These are phyloP conservation scores for Aspergillus novoparasiticus DNA, from an alignment of 2,329 filamentous ascomycete species.

Conservation along the genomic window DNA sequence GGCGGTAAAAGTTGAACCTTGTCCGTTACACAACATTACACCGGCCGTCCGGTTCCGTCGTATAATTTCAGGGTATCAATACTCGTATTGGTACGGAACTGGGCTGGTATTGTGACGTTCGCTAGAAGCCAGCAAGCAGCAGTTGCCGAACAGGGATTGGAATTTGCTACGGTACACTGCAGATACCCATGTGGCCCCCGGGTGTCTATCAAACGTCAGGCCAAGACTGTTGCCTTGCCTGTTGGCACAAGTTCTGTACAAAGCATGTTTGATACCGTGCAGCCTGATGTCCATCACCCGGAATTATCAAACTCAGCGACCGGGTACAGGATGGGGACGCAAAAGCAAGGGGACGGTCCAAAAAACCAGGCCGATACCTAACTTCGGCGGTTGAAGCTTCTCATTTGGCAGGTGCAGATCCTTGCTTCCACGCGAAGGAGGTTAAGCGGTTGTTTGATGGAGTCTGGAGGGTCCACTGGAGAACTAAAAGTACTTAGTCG, in stretches of 20 bases:
- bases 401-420: slow-evolving; percentile 17
- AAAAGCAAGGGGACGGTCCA: neutral
- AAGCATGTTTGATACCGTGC: neutral
- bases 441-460: neutral
- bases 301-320: too few species aligned
- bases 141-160: neutral
- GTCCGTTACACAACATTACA: neutral
- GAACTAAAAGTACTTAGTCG: neutral
- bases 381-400: neutral
- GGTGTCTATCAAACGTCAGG: neutral
- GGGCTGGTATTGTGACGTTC: neutral
- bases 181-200: slow-evolving; percentile 5
- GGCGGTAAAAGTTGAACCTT: slow-evolving; percentile 19
- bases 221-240: neutral
- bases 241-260: neutral
- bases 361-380: neutral
- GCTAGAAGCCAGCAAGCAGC: neutral
- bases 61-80: neutral
- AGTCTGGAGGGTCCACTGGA: neutral
- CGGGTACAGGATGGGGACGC: neutral
- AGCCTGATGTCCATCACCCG: too few species aligned
- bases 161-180: slow-evolving; percentile 12
- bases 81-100: neutral
- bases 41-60: neutral
- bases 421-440: slow-evolving; percentile 24